Percentiles rank a stretch among this genome's conserved stretches.
Evolutionary conservation across 345 rosid species (phyloP).

Genomic region (Ricinus communis): DNA sequence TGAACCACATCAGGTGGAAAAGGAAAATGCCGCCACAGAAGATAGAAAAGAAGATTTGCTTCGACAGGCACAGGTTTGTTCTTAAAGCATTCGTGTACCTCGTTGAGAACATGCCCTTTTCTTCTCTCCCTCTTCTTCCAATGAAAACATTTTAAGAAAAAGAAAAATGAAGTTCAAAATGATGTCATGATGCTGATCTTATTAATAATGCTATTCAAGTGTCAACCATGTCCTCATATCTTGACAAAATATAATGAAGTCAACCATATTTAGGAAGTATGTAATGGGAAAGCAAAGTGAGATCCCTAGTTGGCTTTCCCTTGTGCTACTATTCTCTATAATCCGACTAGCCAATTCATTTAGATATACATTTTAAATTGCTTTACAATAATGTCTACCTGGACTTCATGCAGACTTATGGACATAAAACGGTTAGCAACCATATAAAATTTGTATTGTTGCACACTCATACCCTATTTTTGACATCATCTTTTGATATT

Average conservation of each 20-base stretch:
- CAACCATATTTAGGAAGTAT: background rate
- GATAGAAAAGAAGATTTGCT: conserved; percentile 36
- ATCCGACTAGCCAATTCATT: background rate
- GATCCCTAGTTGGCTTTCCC: background rate
- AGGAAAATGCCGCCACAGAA: conserved; percentile 30
- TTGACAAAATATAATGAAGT: background rate
- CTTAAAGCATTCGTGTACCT: conserved; percentile 16
- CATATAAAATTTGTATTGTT: background rate
- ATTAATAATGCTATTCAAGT: background rate
- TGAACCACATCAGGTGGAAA: conserved; percentile 30
- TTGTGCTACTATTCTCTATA: background rate
- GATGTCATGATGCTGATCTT: background rate
- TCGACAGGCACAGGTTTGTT: conserved; percentile 51
- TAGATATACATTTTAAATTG: background rate
- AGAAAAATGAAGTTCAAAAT: background rate
- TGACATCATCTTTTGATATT: background rate
- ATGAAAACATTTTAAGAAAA: background rate
- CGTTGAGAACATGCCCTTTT: background rate
- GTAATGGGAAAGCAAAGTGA: background rate
- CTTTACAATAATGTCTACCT: background rate
- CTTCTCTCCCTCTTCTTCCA: background rate
- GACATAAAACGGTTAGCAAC: background rate
- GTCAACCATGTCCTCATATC: background rate
- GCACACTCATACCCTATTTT: background rate
- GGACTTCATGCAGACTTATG: background rate